These are phyloP conservation scores for Trichosanthes truncata DNA, from an alignment of 306 rosid genomes.

Conservation along the genomic window DNA sequence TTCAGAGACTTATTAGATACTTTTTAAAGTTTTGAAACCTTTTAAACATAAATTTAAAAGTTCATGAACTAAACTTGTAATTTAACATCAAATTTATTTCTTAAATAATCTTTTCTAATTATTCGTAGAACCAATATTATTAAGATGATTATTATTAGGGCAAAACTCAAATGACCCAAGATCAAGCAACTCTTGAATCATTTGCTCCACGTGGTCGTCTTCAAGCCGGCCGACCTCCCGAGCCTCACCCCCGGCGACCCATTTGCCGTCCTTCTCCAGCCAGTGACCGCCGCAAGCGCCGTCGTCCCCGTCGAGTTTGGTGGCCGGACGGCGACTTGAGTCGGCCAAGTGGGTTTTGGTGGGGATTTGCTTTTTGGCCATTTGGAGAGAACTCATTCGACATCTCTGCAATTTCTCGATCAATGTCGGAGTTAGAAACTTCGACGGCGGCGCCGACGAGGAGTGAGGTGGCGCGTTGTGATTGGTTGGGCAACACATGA, in stretches of 20 bases:
- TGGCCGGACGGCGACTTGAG: neutral
- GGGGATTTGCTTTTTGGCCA: neutral
- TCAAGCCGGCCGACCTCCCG: conserved; percentile 1
- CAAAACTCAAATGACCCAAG: conserved; percentile 11
- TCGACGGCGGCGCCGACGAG: neutral
- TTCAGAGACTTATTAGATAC: too few relatives aligned
- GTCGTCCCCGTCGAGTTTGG: neutral
- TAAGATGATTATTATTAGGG: neutral
- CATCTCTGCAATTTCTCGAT: conserved; percentile 10
- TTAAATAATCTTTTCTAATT: neutral
- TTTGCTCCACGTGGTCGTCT: conserved; percentile 12
- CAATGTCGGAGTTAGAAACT: conserved; percentile 8
- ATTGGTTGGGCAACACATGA: conserved; percentile 6
- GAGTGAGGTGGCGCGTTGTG: neutral
- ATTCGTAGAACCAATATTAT: neutral
- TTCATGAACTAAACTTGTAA: too few relatives aligned
- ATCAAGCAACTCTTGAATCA: conserved; percentile 14
- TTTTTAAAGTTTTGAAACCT: too few relatives aligned
- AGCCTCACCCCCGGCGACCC: neutral
- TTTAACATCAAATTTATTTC: neutral
- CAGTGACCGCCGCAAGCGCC: neutral
- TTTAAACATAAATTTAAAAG: too few relatives aligned
- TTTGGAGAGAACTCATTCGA: conserved; percentile 8
- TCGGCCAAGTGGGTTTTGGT: neutral
- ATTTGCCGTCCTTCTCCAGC: neutral